A percentile compares a stretch with the other conserved stretches of the same genome.
Evolutionary conservation across 495 filamentous ascomycete species (phyloP).

Genomic region (Podospora pseudoanserina): DNA sequence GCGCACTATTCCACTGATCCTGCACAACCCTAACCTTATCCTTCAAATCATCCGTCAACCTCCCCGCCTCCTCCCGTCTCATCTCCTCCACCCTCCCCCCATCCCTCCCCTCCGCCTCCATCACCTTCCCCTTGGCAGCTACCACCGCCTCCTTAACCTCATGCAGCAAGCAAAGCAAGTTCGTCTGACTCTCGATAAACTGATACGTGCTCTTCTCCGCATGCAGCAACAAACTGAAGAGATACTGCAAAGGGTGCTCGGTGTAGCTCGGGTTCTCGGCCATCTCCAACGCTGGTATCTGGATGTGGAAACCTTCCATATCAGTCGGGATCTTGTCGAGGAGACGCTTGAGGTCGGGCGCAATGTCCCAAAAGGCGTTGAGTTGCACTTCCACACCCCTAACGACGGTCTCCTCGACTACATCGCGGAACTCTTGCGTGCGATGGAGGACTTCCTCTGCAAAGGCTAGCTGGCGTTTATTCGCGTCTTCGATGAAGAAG

Average conservation of each 20-base stretch:
- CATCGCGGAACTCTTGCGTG: slow-evolving; percentile 70
- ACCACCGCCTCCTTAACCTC: slow-evolving; percentile 82
- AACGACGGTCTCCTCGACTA: slow-evolving; percentile 80
- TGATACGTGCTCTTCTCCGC: slow-evolving; percentile 90
- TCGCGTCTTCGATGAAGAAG: slow-evolving; percentile 77
- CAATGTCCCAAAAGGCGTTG: slow-evolving; percentile 96
- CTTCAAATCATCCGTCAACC: slow-evolving; percentile 81
- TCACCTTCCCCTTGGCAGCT: slow-evolving; percentile 53
- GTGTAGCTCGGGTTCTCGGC: slow-evolving; percentile 81
- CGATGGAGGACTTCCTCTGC: slow-evolving; percentile 65
- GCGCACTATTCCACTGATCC: slow-evolving; percentile 67
- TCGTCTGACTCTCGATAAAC: slow-evolving; percentile 93
- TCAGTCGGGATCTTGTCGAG: slow-evolving; percentile 69
- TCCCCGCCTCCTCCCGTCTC: slow-evolving; percentile 58
- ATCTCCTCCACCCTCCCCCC: slow-evolving; percentile 56
- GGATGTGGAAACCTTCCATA: slow-evolving; percentile 50
- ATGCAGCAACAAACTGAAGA: slow-evolving; percentile 76
- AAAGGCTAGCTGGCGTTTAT: slow-evolving; percentile 61
- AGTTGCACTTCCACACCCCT: slow-evolving; percentile 89
- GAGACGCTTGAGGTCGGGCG: slow-evolving; percentile 69
- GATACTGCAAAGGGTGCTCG: slow-evolving; percentile 78
- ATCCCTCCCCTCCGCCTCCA: slow-evolving; percentile 57
- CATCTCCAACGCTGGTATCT: slow-evolving; percentile 73
- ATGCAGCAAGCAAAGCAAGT: slow-evolving; percentile 87
- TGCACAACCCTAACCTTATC: slow-evolving; percentile 88